Evolutionary conservation across 2,329 filamentous ascomycete species (phyloP).

Genomic region (Diaporthe sp.): DNA sequence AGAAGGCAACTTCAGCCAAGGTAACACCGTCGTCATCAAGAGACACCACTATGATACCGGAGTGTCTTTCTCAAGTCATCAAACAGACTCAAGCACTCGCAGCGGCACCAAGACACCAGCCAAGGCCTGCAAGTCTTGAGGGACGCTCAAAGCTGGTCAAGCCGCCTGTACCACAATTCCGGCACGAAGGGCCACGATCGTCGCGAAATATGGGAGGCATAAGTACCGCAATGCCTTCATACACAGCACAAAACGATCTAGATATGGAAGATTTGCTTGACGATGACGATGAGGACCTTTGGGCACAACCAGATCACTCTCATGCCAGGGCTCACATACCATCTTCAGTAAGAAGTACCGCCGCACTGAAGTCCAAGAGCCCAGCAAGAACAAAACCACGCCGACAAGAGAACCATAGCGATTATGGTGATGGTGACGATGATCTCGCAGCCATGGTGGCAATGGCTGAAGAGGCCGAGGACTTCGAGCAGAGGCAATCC

Average conservation of each 20-base stretch:
- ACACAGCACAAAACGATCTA: conserved; percentile 11
- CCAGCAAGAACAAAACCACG: conserved; percentile 42
- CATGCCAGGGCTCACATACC: conserved; percentile 16
- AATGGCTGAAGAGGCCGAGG: conserved; percentile 64
- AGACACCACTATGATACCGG: conserved; percentile 49
- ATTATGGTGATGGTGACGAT: conserved; percentile 54
- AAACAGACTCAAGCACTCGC: conserved; percentile 63
- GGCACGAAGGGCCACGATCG: conserved; percentile 39
- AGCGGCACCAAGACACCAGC: conserved; percentile 32
- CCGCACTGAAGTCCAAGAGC: conserved; percentile 40
- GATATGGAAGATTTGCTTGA: conserved; percentile 43
- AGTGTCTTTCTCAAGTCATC: conserved; percentile 61
- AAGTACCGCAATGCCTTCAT: conserved; percentile 12
- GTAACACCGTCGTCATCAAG: conserved; percentile 49
- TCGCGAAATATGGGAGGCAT: background rate
- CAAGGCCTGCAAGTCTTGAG: conserved; percentile 35
- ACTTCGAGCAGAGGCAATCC: conserved; percentile 61
- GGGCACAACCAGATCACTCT: conserved; percentile 26
- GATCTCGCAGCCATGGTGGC: conserved; percentile 65
- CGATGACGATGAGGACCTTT: conserved; percentile 43
- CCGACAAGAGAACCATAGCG: conserved; percentile 47
- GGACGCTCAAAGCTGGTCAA: conserved; percentile 33
- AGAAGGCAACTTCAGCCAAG: conserved; percentile 57
- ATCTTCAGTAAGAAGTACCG: conserved; percentile 27
- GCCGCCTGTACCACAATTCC: conserved; percentile 40